Evolutionary conservation across 1,139 yeast genomes (phyloP).

Genomic region (Pichia sp.): DNA sequence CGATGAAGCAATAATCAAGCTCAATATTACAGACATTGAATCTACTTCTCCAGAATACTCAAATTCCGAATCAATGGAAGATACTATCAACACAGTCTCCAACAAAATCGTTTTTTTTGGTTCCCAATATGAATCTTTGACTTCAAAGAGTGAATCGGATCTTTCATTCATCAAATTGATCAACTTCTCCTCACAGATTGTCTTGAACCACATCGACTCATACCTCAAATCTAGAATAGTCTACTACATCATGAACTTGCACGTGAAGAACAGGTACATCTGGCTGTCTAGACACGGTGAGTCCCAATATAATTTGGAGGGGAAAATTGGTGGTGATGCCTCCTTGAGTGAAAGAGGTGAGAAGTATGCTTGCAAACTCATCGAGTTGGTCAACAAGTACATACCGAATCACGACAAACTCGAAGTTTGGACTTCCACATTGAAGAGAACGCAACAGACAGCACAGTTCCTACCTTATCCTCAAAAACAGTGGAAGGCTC

Average conservation of each 20-base stretch:
- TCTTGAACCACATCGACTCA: constrained; percentile 79
- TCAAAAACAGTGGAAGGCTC: constrained; percentile 90
- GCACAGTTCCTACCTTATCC: constrained; percentile 77
- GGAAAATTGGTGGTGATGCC: constrained; percentile 96
- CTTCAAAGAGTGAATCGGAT: constrained; percentile 47
- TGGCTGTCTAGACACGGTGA: constrained; percentile 97
- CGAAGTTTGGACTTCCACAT: constrained; percentile 95
- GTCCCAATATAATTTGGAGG: constrained; percentile 83
- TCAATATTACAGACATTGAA: constrained; percentile 43
- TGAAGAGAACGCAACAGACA: constrained; percentile 88
- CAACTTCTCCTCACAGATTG: constrained; percentile 81
- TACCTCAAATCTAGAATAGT: constrained; percentile 90
- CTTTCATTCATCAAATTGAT: constrained; percentile 80
- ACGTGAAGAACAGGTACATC: constrained; percentile 83
- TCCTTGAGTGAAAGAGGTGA: constrained; percentile 80
- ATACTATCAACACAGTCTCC: constrained; percentile 65
- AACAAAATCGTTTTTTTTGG: constrained; percentile 70
- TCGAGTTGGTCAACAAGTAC: constrained; percentile 66
- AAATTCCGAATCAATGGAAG: constrained; percentile 24
- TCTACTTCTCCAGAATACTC: constrained; percentile 14
- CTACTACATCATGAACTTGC: constrained; percentile 91
- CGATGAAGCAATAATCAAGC: constrained; percentile 67
- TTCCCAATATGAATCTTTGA: constrained; percentile 67
- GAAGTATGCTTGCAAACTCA: constrained; percentile 76
- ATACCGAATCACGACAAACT: constrained; percentile 60